Conservation (phyloP, 176 grass and related monocot species). For the Musa itinerans region DNA sequence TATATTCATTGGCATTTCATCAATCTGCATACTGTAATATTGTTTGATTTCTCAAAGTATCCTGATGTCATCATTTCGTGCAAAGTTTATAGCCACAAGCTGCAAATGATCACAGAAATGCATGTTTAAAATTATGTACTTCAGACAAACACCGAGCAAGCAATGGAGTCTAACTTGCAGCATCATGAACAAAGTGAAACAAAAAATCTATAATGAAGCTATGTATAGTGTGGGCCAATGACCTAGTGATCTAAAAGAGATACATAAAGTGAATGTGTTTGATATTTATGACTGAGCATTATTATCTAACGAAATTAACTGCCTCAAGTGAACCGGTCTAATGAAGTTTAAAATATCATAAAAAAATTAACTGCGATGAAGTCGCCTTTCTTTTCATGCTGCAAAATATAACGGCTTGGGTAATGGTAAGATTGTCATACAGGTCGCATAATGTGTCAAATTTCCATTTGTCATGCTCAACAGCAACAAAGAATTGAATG, state of each 20-base stretch:
- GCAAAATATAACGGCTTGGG: slow-evolving; percentile 96
- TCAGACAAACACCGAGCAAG: too few relatives aligned
- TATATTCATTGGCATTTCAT: slow-evolving; percentile 99
- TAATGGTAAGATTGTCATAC: slow-evolving; percentile 90
- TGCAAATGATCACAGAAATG: slow-evolving; percentile 12
- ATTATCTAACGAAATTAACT: not conserved
- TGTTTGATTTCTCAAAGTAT: slow-evolving; percentile 92
- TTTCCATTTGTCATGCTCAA: slow-evolving; percentile 94
- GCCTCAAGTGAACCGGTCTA: not conserved
- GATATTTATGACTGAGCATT: too few relatives aligned
- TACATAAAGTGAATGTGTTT: too few relatives aligned
- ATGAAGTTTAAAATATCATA: too few relatives aligned
- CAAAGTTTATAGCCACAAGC: slow-evolving; percentile 98
- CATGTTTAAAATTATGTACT: too few relatives aligned
- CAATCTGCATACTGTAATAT: slow-evolving; percentile 94
- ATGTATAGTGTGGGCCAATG: too few relatives aligned
- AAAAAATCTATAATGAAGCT: too few relatives aligned
- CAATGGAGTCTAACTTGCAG: too few relatives aligned
- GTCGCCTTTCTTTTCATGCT: slow-evolving; percentile 82
- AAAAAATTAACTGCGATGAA: not conserved
- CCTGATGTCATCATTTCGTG: slow-evolving; percentile 88
- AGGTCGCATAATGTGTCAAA: slow-evolving; percentile 94
- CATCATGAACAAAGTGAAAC: too few relatives aligned
- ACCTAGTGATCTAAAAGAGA: too few relatives aligned
- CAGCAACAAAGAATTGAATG: slow-evolving; percentile 97